Conservation (phyloP, 2,329 filamentous ascomycete species). For the Fusarium secorum region DNA sequence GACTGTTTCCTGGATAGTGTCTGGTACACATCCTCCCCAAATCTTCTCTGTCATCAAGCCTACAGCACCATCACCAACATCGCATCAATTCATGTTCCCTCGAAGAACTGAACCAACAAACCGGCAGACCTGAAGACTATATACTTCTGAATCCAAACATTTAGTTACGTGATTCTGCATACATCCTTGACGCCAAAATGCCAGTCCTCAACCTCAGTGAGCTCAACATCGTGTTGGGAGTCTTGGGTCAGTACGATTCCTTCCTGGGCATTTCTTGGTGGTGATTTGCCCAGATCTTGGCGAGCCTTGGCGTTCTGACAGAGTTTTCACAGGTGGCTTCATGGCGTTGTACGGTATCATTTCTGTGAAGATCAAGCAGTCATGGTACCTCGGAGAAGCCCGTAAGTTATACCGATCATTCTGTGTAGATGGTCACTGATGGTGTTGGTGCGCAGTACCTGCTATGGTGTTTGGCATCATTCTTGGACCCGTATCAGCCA, state of each 20-base stretch:
- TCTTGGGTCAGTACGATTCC: conserved; percentile 50
- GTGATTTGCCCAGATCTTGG: conserved; percentile 9
- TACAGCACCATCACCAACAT: not conserved
- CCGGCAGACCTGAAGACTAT: not conserved
- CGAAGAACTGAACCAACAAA: not conserved
- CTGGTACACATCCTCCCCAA: not conserved
- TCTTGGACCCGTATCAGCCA: conserved; percentile 63
- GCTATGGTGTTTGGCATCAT: conserved; percentile 62
- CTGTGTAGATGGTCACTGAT: not conserved
- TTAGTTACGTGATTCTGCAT: not conserved
- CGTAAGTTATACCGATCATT: conserved; percentile 46
- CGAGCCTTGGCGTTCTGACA: conserved; percentile 15
- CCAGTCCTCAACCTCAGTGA: conserved; percentile 55
- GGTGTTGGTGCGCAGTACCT: conserved; percentile 53
- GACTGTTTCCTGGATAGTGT: not conserved
- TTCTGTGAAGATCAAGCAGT: conserved; percentile 61
- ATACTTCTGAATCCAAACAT: not conserved
- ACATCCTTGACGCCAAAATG: conserved; percentile 13
- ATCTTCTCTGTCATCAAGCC: not conserved
- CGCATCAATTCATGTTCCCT: no score
- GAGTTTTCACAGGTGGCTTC: conserved; percentile 51
- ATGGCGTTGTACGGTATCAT: conserved; percentile 58
- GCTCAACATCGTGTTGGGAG: conserved; percentile 59
- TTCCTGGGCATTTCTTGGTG: not conserved
- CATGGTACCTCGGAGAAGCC: conserved; percentile 64